Percentiles rank a stretch among this genome's conserved stretches.
These are phyloP conservation scores for Oxalis stricta DNA, from an alignment of 441 rosid genomes.

Conservation along the genomic window DNA sequence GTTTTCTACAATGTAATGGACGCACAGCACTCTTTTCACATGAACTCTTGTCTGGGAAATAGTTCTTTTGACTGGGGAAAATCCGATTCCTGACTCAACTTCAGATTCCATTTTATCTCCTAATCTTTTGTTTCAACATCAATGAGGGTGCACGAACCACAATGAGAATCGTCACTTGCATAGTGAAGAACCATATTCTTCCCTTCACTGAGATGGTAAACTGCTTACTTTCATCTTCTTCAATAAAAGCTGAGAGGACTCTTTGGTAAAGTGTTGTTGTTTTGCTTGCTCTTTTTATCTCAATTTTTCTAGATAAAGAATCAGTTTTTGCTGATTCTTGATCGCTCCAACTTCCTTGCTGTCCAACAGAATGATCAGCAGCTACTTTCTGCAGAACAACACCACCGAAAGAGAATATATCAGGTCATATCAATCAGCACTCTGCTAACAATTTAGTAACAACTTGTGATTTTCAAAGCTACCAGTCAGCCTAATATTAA, in stretches of 20 bases:
- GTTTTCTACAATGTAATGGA: constrained; percentile 39
- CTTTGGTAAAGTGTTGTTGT: constrained; percentile 68
- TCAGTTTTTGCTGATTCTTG: constrained; percentile 29
- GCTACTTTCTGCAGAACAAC: constrained; percentile 25
- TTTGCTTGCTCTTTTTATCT: constrained; percentile 39
- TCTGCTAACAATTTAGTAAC: constrained; percentile 1
- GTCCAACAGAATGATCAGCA: constrained; percentile 28
- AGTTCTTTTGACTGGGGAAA: constrained; percentile 48
- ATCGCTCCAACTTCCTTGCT: constrained; percentile 16
- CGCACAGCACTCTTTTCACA: constrained; percentile 49
- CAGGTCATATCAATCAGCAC: constrained; percentile 6
- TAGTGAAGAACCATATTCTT: constrained; percentile 58
- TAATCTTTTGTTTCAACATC: constrained; percentile 56
- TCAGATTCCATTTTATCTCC: constrained; percentile 72
- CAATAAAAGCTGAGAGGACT: constrained; percentile 85
- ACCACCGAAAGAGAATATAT: constrained; percentile 30
- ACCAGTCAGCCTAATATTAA: background rate
- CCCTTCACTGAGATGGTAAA: constrained; percentile 32
- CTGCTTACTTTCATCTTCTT: constrained; percentile 80
- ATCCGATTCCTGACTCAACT: constrained; percentile 48
- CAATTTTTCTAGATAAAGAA: constrained; percentile 32
- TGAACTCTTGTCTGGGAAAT: constrained; percentile 40
- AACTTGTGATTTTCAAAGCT: background rate
- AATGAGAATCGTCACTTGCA: constrained; percentile 72
- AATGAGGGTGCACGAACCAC: constrained; percentile 59